Evolutionary conservation across 139 green algal genomes (phyloP), one percentile per base, ranked within the genome.

Genomic region (Chlamydomonas sphaeroides): DNA sequence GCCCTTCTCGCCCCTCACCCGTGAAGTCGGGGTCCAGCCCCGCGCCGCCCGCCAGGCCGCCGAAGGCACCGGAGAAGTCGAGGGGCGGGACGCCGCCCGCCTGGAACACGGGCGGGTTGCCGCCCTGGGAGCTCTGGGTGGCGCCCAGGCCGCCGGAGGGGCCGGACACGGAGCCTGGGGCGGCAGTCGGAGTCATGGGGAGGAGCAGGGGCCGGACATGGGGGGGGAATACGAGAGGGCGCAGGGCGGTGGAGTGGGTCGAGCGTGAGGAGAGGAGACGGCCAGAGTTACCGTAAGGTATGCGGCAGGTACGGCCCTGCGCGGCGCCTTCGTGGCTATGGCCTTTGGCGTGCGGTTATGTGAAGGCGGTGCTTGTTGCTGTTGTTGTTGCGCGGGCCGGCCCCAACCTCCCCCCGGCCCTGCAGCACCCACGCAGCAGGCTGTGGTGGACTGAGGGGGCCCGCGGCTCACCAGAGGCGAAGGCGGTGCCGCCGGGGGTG

Each of bases 141-240:
- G 38, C 62, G 1, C n/a, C 32, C 61, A 82, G 42, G 61, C 11
- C 17, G 41, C 75, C 75, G 41, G 14, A 45, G 42, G 75, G 75
- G 32, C 75, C 75, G 20, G 75, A 82, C 42, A 82, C 75, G 11
- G 61, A 71, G 59, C 75, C 75, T 82, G 74, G 20, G 17, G 51
- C 45, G 45, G 45, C 45, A 51, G 14, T 10, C 45, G 45, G 45
- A 51, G 10, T 3, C 28, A 11, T 28, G 8, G n/a, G 36, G 36
- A 48, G 62, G 33, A 14, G 8, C 4, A 42, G 62, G 32, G 17
- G 32, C 2, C 2, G 25, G 21, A 26, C 7, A 68, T 7, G 33
- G 62, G 14, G 32, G 32, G 30, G 57, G 28, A 36, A 41, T 20
- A 38, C 5, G 18, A 32, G 35, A n/a, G 65, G 36, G 65, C 20